Conservation (phyloP, 2,329 filamentous ascomycete genomes). For the Exophiala bonariae region DNA sequence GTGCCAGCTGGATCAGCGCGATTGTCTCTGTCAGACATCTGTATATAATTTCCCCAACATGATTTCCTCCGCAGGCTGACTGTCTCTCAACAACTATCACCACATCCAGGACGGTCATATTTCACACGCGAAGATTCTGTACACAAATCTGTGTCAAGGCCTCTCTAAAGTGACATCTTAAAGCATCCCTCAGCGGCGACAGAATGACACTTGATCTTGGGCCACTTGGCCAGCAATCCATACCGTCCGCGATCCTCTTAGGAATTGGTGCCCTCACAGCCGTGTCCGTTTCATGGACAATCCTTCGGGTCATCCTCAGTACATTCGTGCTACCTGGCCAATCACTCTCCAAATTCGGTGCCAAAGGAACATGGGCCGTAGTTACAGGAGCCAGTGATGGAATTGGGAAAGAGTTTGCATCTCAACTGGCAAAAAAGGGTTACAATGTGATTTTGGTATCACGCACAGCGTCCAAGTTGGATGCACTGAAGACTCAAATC, state of each 20-base stretch:
- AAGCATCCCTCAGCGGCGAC: slow-evolving; percentile 1
- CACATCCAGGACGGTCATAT: too few species aligned
- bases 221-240: slow-evolving; percentile 23
- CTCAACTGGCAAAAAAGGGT: slow-evolving; percentile 83
- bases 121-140: too few species aligned
- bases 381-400: slow-evolving; percentile 95
- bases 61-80: neutral
- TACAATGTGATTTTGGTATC: slow-evolving; percentile 96
- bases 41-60: neutral
- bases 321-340: slow-evolving; percentile 64
- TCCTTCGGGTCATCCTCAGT: slow-evolving; percentile 63
- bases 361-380: slow-evolving; percentile 89
- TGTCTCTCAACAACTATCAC: neutral
- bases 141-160: too few species aligned
- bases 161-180: too few species aligned
- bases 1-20: too few species aligned
- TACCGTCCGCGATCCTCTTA: slow-evolving; percentile 33
- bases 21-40: neutral
- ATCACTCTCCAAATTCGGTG: slow-evolving; percentile 79
- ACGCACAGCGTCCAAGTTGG: slow-evolving; percentile 89
- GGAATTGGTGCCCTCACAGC: slow-evolving; percentile 60
- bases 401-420: slow-evolving; percentile 92
- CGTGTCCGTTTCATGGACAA: slow-evolving; percentile 57
- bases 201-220: slow-evolving; percentile 24
- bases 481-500: slow-evolving; percentile 73